A percentile compares a stretch with the other conserved stretches of the same genome.
Conservation (phyloP, 108 stramenopile genomes). For the Fragilaria crotonensis region DNA sequence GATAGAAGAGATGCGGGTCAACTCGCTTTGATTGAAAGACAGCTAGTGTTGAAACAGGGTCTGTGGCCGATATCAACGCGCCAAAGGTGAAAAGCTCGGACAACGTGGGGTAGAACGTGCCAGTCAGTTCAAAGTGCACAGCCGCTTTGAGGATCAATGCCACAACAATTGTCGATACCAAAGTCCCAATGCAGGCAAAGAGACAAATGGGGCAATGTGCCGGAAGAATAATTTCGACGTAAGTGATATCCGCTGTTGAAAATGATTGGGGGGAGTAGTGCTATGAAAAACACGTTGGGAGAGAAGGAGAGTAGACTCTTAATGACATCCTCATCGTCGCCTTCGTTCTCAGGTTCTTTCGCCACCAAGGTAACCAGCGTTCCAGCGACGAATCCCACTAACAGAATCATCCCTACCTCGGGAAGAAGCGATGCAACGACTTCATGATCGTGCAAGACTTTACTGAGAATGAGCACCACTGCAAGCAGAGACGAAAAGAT, state of each 20-base stretch:
- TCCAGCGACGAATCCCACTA: conserved; percentile 54
- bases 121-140: conserved; percentile 22
- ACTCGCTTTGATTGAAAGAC: conserved; percentile 77
- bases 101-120: conserved; percentile 28
- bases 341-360: conserved; percentile 17
- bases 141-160: conserved; percentile 39
- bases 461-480: conserved; percentile 13
- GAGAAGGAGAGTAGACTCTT: conserved; percentile 42
- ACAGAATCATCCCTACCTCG: conserved; percentile 63
- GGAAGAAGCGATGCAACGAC: conserved; percentile 46
- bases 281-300: conserved; percentile 68
- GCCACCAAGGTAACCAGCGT: conserved; percentile 20
- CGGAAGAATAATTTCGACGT: conserved; percentile 32
- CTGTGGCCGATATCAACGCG: conserved; percentile 75
- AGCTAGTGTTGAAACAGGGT: conserved; percentile 79
- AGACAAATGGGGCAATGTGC: conserved; percentile 29
- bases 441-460: conserved; percentile 30
- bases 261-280: conserved; percentile 82
- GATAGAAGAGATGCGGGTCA: conserved; percentile 76
- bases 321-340: conserved; percentile 14
- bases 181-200: conserved; percentile 71
- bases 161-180: conserved; percentile 43
- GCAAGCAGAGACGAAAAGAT: conserved; percentile 40
- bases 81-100: conserved; percentile 73
- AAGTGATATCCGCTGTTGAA: conserved; percentile 79